Conservation (phyloP, 371 early-diverging fungal species). For the Syncephalis plumigaleata region DNA sequence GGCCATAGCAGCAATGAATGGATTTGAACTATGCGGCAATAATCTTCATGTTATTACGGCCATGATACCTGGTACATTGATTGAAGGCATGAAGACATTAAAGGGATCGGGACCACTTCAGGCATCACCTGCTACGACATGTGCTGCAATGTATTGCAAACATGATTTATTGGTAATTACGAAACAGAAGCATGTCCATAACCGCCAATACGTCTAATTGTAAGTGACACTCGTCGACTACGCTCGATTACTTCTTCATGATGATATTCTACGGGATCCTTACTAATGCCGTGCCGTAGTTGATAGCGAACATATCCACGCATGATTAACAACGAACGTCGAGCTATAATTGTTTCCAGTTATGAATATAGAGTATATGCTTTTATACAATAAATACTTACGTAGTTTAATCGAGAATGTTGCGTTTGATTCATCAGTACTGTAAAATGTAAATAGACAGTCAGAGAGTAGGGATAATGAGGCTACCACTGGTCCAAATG, state of each 20-base stretch:
- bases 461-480: conserved; percentile 44
- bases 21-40: too few relatives aligned
- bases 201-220: conserved; percentile 6
- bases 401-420: conserved; percentile 21
- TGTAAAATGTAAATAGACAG: conserved; percentile 46
- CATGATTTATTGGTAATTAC: too few relatives aligned
- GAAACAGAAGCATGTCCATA: too few relatives aligned
- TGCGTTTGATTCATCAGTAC: conserved; percentile 12
- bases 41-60: too few relatives aligned
- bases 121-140: too few relatives aligned
- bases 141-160: too few relatives aligned
- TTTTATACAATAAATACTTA: conserved; percentile 11
- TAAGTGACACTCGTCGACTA: conserved; percentile 22
- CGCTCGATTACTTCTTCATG: conserved; percentile 15
- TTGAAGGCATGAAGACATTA: too few relatives aligned
- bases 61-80: too few relatives aligned
- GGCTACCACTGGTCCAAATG: conserved; percentile 44
- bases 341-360: conserved; percentile 15
- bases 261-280: conserved; percentile 26
- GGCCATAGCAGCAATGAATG: too few relatives aligned
- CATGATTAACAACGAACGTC: conserved; percentile 46
- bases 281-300: conserved; percentile 47
- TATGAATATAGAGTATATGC: neutral
- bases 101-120: too few relatives aligned
- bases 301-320: conserved; percentile 35